A percentile compares a stretch with the other conserved stretches of the same genome.
These are phyloP conservation scores for Tricharina praecox DNA, from an alignment of 495 filamentous ascomycete genomes.

Conservation along the genomic window DNA sequence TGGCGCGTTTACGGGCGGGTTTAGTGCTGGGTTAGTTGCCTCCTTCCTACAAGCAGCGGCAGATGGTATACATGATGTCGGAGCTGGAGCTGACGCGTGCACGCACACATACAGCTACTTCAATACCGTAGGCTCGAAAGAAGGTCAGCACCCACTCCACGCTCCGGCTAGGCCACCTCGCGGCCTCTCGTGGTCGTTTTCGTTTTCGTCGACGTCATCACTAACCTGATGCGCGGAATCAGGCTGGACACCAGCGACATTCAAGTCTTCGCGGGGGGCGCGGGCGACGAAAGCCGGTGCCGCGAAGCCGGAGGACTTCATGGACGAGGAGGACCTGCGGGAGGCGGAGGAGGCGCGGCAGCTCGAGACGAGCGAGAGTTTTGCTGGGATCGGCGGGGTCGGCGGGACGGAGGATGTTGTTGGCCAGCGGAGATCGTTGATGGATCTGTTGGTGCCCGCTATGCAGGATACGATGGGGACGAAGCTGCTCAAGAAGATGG, in stretches of 20 bases:
- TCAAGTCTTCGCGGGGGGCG: slow-evolving; percentile 74
- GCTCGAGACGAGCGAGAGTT: slow-evolving; percentile 53
- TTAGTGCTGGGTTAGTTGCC: slow-evolving; percentile 70
- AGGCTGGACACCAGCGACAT: slow-evolving; percentile 77
- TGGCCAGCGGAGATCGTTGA: slow-evolving; percentile 36
- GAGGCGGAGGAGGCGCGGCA: slow-evolving; percentile 63
- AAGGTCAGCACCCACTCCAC: slow-evolving; percentile 33
- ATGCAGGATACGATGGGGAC: slow-evolving; percentile 78
- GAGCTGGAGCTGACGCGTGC: neutral
- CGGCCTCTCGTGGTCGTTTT: too few species aligned
- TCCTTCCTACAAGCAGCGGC: too few species aligned
- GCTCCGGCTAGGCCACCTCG: neutral
- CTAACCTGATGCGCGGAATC: neutral
- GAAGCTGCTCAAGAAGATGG: slow-evolving; percentile 81
- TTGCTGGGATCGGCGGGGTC: slow-evolving; percentile 66
- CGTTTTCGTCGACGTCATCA: neutral
- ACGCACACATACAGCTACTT: slow-evolving; percentile 50
- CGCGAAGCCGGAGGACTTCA: slow-evolving; percentile 70
- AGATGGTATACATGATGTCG: neutral
- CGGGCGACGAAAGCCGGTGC: slow-evolving; percentile 52
- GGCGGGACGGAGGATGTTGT: slow-evolving; percentile 48
- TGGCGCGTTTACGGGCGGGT: slow-evolving; percentile 93
- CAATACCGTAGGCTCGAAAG: slow-evolving; percentile 94
- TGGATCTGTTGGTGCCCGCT: slow-evolving; percentile 52
- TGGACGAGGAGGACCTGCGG: slow-evolving; percentile 93